Evolutionary conservation across 495 filamentous ascomycete species (phyloP).

Genomic region (Xylaria venustula): DNA sequence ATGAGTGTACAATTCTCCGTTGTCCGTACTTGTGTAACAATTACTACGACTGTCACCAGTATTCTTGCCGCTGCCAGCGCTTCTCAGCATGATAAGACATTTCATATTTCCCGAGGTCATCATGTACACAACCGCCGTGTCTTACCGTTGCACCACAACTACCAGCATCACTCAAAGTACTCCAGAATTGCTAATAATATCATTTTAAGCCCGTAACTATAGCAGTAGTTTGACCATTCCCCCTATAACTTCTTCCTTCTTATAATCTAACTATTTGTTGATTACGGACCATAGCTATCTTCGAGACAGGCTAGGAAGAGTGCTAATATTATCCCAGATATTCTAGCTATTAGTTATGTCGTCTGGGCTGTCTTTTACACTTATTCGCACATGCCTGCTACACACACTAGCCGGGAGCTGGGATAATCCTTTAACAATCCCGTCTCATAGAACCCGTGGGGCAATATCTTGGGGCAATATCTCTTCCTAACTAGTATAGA

Average conservation of each 20-base stretch:
- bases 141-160: constrained; percentile 23
- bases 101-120: constrained; percentile 38
- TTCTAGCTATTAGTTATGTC: neutral
- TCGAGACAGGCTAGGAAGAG: neutral
- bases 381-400: constrained; percentile 5
- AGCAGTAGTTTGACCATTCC: neutral
- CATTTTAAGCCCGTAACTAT: constrained; percentile 20
- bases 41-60: neutral
- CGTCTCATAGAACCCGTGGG: constrained; percentile 32
- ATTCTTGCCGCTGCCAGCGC: constrained; percentile 8
- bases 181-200: constrained; percentile 14
- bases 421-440: constrained; percentile 26
- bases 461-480: too few relatives aligned
- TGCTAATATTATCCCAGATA: neutral
- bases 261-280: neutral
- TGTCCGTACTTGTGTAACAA: constrained; percentile 24
- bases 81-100: constrained; percentile 18
- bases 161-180: constrained; percentile 6
- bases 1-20: constrained; percentile 31
- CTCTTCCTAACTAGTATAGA: too few relatives aligned
- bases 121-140: constrained; percentile 29
- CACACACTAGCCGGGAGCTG: constrained; percentile 16
- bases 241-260: neutral
- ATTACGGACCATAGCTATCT: neutral
- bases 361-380: neutral